Conservation (phyloP, 192 early-diverging fungal genomes). For the Gonapodya prolifera region DNA sequence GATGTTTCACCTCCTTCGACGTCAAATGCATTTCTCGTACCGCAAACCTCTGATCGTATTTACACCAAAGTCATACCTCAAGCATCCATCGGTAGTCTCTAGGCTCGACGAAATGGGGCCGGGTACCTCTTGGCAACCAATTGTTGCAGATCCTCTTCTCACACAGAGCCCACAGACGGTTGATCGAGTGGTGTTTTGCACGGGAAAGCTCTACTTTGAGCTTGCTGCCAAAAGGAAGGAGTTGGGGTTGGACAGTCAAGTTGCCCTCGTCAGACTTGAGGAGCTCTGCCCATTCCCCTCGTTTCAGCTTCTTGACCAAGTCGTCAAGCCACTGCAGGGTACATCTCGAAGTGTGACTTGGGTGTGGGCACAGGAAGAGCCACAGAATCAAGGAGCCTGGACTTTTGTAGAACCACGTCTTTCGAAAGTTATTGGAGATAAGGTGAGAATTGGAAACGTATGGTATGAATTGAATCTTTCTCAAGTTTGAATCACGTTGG, state of each 20-base stretch:
- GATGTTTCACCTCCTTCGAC: constrained; percentile 89
- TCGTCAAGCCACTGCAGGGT: constrained; percentile 18
- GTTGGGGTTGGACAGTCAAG: constrained; percentile 34
- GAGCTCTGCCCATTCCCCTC: constrained; percentile 87
- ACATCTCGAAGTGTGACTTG: constrained; percentile 49
- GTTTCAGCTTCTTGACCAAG: constrained; percentile 10
- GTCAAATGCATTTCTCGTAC: constrained; percentile 48
- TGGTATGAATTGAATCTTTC: not conserved
- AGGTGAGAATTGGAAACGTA: not conserved
- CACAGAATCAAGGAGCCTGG: constrained; percentile 84
- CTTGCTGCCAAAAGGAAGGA: constrained; percentile 62
- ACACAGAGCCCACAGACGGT: constrained; percentile 22
- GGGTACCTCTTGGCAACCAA: constrained; percentile 72
- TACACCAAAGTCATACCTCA: constrained; percentile 44
- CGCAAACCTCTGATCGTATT: constrained; percentile 89
- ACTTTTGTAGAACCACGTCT: constrained; percentile 71
- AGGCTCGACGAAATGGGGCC: constrained; percentile 68
- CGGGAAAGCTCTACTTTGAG: constrained; percentile 91
- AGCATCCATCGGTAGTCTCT: constrained; percentile 44
- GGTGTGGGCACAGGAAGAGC: constrained; percentile 82
- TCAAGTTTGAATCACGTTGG: not conserved
- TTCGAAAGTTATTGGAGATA: not conserved
- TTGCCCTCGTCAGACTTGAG: constrained; percentile 81
- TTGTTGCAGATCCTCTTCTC: constrained; percentile 51
- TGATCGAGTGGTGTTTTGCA: constrained; percentile 69